Base-by-base conservation (phyloP, 2,329 filamentous ascomycete species). In the Boeremia lycopersici region DNA sequence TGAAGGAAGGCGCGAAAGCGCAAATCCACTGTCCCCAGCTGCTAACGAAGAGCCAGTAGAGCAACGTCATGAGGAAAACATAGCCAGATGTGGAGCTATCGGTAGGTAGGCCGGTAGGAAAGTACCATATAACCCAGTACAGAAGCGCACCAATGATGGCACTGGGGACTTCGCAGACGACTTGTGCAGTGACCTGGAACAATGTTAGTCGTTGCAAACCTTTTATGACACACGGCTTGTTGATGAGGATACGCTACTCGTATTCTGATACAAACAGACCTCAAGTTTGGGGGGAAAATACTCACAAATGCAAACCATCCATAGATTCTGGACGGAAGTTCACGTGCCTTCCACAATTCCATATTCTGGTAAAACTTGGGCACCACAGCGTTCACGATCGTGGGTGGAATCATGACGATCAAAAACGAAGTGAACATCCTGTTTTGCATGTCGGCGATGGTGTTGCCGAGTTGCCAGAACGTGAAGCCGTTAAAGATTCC, bases 21-120 rank as follows among this genome's bases (percentile, higher is more conserved):
- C 87, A 89, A 63, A 95, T 91, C 89, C 89, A 93, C 71, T 92
- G 90, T 17, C 89, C 91, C 89, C 87, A 93, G 62, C 81, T 86
- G 29, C 82, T 83, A 71, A 87, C 84, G 80, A 92, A 93, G 7
- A 93, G 73, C 78, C 86, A 91, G 77, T 92, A 92, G 0, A 93
- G 81, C 67, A 93, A 77, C 0, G 84, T 84, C 88, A 95, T 92
- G 25, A 93, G 76, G 77, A 89, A 93, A 13, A 88, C 84, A 71
- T 93, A 93, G 11, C 90, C 90, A 0, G 89, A 84, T 0, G 84
- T 84, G 1, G 81, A 81, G 30, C 84, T 82, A 56, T 89, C 84
- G 0, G 81, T 81, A 0, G 89, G 88, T 1, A 93, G 78, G 0
- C 90, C 90, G 0, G 87, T 84, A 0, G 89, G 84, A 72, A 84